Evolutionary conservation across 2,329 filamentous ascomycete species (phyloP), one percentile per base, ranked within the genome.

Genomic region (Fusarium subtropicale): DNA sequence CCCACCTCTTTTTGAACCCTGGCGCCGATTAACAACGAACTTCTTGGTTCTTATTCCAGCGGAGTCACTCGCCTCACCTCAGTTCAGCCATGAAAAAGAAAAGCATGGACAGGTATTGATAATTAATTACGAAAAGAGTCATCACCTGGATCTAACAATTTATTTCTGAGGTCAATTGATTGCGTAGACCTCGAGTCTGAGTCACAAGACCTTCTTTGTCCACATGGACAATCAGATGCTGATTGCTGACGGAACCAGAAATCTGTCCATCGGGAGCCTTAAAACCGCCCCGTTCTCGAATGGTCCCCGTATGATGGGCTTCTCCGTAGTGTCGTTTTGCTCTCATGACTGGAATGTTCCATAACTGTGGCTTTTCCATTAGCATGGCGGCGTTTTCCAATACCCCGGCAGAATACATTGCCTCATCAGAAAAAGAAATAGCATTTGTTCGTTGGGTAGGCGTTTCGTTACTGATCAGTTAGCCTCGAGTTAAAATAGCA

Each of bases 271-370:
- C 46, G 30, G 33, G 10, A 50, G 54, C 53, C 53, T 68, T 64
- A 44, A 51, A 44, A 28, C 58, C 48, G 16, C 42, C 38, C 56
- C 24, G 24, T 56, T 45, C 55, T 60, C 44, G 41, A 54, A 69
- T 48, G 66, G 48, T 53, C 50, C 42, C 28, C 24, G 47, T 47
- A 31, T 54, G 24, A 64, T 67, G 63, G 58, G 30, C 50, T 39
- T 68, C 54, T 45, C 52, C 52, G 41, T 59, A 53, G 56, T 55
- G 46, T 45, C 50, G 38, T 55, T 52, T 7, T 60, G 65, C 42
- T 48, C 54, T 47, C 56, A 54, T 71, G 68, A 71, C 69, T 71
- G 65, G 68, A 71, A 71, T 69, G 55, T 71, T 71, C 68, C 47
- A 62, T 62, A 24, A 53, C 46, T 48, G 20, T 36, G 34, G 33